Base-by-base conservation (phyloP, 2,329 filamentous ascomycete genomes). In the Seiridium cupressi region DNA sequence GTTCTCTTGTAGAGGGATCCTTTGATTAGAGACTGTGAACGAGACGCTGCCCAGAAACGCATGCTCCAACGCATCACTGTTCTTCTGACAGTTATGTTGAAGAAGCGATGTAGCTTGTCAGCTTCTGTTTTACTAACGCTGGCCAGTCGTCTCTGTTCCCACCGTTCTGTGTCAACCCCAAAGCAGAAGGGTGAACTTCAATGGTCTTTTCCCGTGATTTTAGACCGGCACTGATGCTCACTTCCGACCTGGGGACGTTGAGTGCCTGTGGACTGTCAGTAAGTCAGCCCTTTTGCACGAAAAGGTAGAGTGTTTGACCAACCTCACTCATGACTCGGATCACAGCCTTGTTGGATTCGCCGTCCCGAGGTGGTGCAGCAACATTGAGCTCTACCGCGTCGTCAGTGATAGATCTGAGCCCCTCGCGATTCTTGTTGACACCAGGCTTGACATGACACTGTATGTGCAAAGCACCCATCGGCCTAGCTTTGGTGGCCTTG, bases 331-430 rank as follows among this genome's bases (percentile, higher is more conserved):
- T 75, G 4, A 91, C 74, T 44, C 82, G 77, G 54, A 86, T 74
- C 2, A 90, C 85, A 4, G 89, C 88, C 68, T 83, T 84, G 69
- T 92, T 92, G 4, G 89, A 85, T 69, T 90, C 86, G 11, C 88
- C 88, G 11, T 91, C 86, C 62, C 82, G 80, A 9, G 89, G 81
- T 63, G 83, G 86, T 0, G 87, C 88, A 0, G 88, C 75, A 2
- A 91, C 88, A 53, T 86, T 89, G 1, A 92, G 71, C 61, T 89
- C 83, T 51, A 92, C 80, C 2, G 75, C 76, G 5, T 84, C 79
- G 32, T 85, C 79, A 0, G 81, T 81, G 3, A 92, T 73, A 0
- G 79, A 77, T 3, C 76, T 69, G 49, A 92, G 78, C 11, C 89
- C 89, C 65, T 90, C 83, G 40, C 87, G 82, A 32, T 78, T 78